Evolutionary conservation across 106 monocot genomes (phyloP).

Genomic region (Allium fistulosum): DNA sequence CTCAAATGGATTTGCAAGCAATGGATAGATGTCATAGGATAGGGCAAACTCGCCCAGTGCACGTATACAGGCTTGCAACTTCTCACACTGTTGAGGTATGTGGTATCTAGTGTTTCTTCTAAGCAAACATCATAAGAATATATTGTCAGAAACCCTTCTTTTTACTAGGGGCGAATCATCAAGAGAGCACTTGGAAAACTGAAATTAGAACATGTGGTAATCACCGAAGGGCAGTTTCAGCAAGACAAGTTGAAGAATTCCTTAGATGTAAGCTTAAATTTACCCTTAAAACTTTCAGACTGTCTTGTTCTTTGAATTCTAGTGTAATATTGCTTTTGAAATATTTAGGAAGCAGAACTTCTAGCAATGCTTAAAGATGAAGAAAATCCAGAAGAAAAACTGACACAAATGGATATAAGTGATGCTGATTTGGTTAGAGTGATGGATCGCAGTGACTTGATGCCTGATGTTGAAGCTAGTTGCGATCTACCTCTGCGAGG

Average conservation of each 20-base stretch:
- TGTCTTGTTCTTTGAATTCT: background rate
- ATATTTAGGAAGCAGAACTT: slow-evolving; percentile 63
- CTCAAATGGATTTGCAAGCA: slow-evolving; percentile 98
- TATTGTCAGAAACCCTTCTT: background rate
- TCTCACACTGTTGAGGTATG: slow-evolving; percentile 86
- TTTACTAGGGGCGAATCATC: slow-evolving; percentile 64
- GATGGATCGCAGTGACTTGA: slow-evolving; percentile 70
- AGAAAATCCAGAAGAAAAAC: slow-evolving; percentile 66
- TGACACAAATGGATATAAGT: slow-evolving; percentile 64
- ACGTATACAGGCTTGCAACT: slow-evolving; percentile 85
- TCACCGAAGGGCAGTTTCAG: slow-evolving; percentile 79
- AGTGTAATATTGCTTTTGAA: background rate
- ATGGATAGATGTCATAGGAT: slow-evolving; percentile 99
- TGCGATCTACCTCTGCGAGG: slow-evolving; percentile 48
- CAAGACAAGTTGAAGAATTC: slow-evolving; percentile 65
- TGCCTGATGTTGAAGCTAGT: background rate
- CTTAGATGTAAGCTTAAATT: slow-evolving; percentile 44
- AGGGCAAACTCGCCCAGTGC: slow-evolving; percentile 85
- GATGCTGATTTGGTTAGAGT: slow-evolving; percentile 67
- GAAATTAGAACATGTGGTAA: slow-evolving; percentile 92
- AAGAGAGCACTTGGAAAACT: slow-evolving; percentile 85
- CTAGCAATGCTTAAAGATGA: slow-evolving; percentile 68
- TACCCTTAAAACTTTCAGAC: background rate
- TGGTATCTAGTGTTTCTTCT: background rate
- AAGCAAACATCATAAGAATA: no score